phyloP scores from a whole-genome alignment of 2,329 filamentous ascomycete genomes.

The Thelonectria blattea region DNA sequence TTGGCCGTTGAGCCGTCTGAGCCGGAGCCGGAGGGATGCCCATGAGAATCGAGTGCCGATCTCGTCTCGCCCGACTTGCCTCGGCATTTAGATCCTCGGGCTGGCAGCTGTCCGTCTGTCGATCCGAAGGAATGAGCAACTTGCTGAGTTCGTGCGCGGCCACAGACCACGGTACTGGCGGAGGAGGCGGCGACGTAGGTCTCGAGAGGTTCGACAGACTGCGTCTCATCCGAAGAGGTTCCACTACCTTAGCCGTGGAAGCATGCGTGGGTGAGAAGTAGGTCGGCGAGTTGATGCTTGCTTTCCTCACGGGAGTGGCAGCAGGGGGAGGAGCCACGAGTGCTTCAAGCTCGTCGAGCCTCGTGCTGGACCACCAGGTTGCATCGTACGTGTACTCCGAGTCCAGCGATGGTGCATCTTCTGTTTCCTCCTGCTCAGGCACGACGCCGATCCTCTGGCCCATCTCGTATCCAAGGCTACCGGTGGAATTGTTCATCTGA shows the following conservation, averaged over 20 bases:
- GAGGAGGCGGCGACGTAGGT: slow-evolving; percentile 70
- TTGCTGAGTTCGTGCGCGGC: slow-evolving; percentile 85
- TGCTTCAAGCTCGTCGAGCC: slow-evolving; percentile 73
- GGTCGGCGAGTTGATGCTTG: slow-evolving; percentile 65
- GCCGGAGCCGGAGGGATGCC: slow-evolving; percentile 38
- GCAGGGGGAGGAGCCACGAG: slow-evolving; percentile 58
- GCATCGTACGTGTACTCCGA: slow-evolving; percentile 63
- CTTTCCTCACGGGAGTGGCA: slow-evolving; percentile 55
- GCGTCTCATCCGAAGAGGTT: slow-evolving; percentile 69
- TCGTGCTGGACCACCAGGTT: slow-evolving; percentile 71
- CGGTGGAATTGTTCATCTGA: slow-evolving; percentile 40
- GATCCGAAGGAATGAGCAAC: slow-evolving; percentile 76
- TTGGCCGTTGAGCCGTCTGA: slow-evolving; percentile 49
- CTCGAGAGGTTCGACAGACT: slow-evolving; percentile 62
- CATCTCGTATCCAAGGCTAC: slow-evolving; percentile 65
- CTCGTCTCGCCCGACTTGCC: slow-evolving; percentile 66
- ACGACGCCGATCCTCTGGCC: slow-evolving; percentile 55
- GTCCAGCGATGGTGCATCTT: slow-evolving; percentile 24
- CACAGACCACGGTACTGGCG: slow-evolving; percentile 83
- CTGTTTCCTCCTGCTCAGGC: slow-evolving; percentile 37
- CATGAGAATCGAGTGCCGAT: slow-evolving; percentile 63
- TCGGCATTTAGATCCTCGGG: slow-evolving; percentile 80
- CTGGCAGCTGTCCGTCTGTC: slow-evolving; percentile 77
- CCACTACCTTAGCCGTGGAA: slow-evolving; percentile 79
- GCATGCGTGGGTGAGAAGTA: slow-evolving; percentile 90